These are phyloP conservation scores for Trichaptum fuscoviolaceum DNA, from an alignment of 768 basidiomycete species.

Conservation along the genomic window DNA sequence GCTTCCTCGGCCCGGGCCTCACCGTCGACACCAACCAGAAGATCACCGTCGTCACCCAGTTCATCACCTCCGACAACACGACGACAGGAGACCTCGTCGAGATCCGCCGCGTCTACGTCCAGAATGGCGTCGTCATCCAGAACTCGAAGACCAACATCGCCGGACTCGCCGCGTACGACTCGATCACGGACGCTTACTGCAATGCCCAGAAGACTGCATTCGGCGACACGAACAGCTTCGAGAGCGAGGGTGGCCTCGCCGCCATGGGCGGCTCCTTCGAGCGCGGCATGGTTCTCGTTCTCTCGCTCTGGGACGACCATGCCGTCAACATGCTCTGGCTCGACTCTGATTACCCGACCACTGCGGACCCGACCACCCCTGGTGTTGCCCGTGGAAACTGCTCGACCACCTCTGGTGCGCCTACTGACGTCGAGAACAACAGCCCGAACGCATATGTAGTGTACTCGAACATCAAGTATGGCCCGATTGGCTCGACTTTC, in stretches of 20 bases:
- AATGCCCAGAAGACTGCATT: constrained; percentile 38
- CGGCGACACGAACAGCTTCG: constrained; percentile 40
- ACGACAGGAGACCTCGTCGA: constrained; percentile 43
- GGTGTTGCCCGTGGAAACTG: constrained; percentile 8
- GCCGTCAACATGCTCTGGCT: constrained; percentile 53
- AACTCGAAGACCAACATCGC: constrained; percentile 45
- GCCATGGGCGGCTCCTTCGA: constrained; percentile 29
- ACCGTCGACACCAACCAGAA: constrained; percentile 46
- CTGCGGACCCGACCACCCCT: constrained; percentile 24
- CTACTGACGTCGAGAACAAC: constrained; percentile 10
- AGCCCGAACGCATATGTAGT: constrained; percentile 38
- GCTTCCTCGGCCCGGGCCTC: constrained; percentile 43
- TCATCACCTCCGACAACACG: constrained; percentile 42
- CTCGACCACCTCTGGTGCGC: constrained; percentile 6
- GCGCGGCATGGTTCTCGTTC: constrained; percentile 43
- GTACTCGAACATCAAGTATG: constrained; percentile 52
- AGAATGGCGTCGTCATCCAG: constrained; percentile 45
- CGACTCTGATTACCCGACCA: constrained; percentile 43
- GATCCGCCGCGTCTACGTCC: constrained; percentile 52
- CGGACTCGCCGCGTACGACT: constrained; percentile 36
- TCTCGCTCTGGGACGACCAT: constrained; percentile 53
- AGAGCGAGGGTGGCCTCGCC: constrained; percentile 34
- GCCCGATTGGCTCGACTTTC: constrained; percentile 9
- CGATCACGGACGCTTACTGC: constrained; percentile 47
- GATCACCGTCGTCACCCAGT: constrained; percentile 57